Conservation (phyloP, 1,139 yeast genomes). For the Komagataea norvegica region DNA sequence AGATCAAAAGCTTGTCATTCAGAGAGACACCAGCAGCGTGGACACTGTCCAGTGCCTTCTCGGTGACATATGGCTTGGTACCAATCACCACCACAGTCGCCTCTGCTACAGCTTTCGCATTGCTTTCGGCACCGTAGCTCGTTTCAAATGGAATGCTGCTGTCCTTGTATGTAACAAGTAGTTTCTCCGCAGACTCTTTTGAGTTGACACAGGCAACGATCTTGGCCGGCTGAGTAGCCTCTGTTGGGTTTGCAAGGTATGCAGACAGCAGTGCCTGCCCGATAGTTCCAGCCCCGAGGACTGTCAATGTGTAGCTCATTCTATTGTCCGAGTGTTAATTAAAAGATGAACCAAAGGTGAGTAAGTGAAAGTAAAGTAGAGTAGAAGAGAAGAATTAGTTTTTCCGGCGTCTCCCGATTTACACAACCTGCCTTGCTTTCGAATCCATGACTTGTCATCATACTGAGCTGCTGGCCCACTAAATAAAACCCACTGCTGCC, state of each 20-base stretch:
- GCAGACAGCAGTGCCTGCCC: conserved; percentile 94
- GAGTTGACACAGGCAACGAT: conserved; percentile 75
- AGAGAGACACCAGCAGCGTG: conserved; percentile 30
- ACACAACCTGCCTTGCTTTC: too few species aligned
- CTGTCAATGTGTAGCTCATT: conserved; percentile 50
- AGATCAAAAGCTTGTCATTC: conserved; percentile 62
- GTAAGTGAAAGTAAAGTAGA: too few species aligned
- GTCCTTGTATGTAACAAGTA: conserved; percentile 38
- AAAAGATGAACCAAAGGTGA: too few species aligned
- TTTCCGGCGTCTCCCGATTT: too few species aligned
- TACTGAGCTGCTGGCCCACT: too few species aligned
- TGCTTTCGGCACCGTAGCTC: conserved; percentile 45
- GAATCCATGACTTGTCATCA: too few species aligned
- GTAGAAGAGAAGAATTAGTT: too few species aligned
- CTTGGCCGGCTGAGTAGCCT: conserved; percentile 48
- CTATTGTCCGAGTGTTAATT: too few species aligned
- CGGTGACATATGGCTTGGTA: conserved; percentile 79
- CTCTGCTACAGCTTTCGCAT: conserved; percentile 51
- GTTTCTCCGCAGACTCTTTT: conserved; percentile 43
- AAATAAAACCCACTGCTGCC: too few species aligned
- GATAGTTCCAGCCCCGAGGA: conserved; percentile 93
- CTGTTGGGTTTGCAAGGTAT: conserved; percentile 45
- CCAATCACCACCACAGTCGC: conserved; percentile 77
- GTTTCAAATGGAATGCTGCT: conserved; percentile 47
- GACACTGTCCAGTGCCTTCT: conserved; percentile 40